Base-by-base conservation (phyloP, 345 rosid genomes). In the Hevea brasiliensis region DNA sequence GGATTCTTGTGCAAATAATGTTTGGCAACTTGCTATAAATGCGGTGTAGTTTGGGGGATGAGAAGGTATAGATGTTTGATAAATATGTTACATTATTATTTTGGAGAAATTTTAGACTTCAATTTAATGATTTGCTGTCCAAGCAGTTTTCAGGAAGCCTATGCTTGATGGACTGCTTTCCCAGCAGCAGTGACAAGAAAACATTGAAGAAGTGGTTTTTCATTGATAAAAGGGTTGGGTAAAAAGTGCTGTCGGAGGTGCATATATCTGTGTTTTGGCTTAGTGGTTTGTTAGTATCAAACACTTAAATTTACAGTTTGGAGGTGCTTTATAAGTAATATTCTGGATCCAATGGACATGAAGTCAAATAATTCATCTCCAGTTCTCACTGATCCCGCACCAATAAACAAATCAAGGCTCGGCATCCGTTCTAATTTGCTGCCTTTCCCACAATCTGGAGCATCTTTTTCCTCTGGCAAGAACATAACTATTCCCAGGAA, bases 191-290 rank as follows among this genome's bases (percentile, higher is more conserved):
- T 79, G 91, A 92, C 68, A 89, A 90, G 93, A 89, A 89, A 85
- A 86, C 98, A 29, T 81, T 94, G 83, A 90, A 94, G 88, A 86
- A 82, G 91, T 94, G 98, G 94, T 94, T 89, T 86, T 94, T 94
- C 76, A 90, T 90, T 6, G 97, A 94, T 80, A 92, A 94, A 71
- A 85, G 88, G 55, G 96, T 90, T 58, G 98, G 97, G 72, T 94
- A 78, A 64, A 80, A 65, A 53, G 61, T 55, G 50, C 27, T 29
- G 58, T 40, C 41, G 54, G 64, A 70, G 61, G 50, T 63, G 42
- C 68, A 72, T 45, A 72, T 45, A 37, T 75, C 71, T 61, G 63
- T 55, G 48, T 54, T 48, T 75, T 58, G 67, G 66, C 51, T 67
- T 18, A 79, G 68, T 53, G 70, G 67, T 67, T 32, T 41, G 44